Evolutionary conservation across 2,329 filamentous ascomycete genomes (phyloP), one percentile per base, ranked within the genome.

Genomic region (Aspergillus versicolor): DNA sequence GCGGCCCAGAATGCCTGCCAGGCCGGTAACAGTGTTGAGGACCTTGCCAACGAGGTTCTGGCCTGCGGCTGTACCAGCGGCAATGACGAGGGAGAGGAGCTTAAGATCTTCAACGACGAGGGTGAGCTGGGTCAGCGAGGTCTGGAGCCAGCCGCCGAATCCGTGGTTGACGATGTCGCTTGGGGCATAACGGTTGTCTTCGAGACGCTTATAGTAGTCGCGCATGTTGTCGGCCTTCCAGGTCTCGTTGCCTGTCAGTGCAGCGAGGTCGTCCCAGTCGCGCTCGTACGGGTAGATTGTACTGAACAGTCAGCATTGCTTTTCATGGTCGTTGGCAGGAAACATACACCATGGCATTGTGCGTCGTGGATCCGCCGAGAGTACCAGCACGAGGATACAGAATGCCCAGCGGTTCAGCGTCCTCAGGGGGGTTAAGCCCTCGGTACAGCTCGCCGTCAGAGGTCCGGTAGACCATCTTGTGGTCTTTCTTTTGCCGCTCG

Each of bases 171-270:
- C 52, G 44, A 63, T 61, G 22, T 56, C 72, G 24, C 65, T 74
- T 2, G 65, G 63, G 1, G 84, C 72, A 67, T 87, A 84, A 9
- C 75, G 66, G 73, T 81, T 81, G 54, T 78, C 74, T 69, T 88
- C 84, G 46, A 87, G 64, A 57, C 75, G 77, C 46, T 74, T 65
- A 54, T 82, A 85, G 71, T 85, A 83, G 54, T 78, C 71, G 58
- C 83, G 76, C 84, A 88, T 87, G 57, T 83, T 84, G 1, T 72
- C 71, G 0, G 84, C 73, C 0, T 75, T 70, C 85, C 86, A 88
- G 0, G 82, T 83, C 1, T 71, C 63, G 63, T 89, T 85, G 4
- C 85, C 85, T 2, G 86, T 89, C 22, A 87, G 65, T 7, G 71
- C 69, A 3, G 79, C 81, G 51, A 88, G 82, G 63, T 82, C 71